Base-by-base conservation (phyloP, 371 early-diverging fungal species). In the Mucor saturninus region DNA sequence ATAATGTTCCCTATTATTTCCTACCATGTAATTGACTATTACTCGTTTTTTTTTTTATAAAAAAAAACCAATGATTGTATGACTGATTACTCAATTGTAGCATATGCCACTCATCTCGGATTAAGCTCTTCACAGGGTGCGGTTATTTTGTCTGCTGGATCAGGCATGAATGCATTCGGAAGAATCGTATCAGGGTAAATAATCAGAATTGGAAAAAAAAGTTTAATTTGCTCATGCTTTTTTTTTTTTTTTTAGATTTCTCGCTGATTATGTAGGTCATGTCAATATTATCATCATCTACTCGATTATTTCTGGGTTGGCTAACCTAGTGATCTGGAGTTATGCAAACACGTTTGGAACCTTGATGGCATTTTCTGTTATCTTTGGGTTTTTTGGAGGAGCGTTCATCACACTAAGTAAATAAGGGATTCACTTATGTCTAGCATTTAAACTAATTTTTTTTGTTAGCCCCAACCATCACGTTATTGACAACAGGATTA, bases 1-100 rank as follows among this genome's bases (percentile, higher is more conserved):
- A 80, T 45, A 81, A 83, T 45, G 72, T 86, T 2, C 89, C 89
- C 1, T 80, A 80, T 65, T 86, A 83, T 62, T 83, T 72, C 48
- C 31, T 89, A 15, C 85, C 89, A 51, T 64, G 74, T 73, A 60
- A 35, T 1, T 6, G 8, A 35, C 8, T 6, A 1, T 0, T 21
- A 0, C 21, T 21, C 21, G 21, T 21, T 21, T 21, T 21, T 21
- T 21, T 21, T 58, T 56, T 35, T 7, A n/a, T 1, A 37, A 15
- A 45, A 45, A 40, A 5, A 40, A 5, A 40, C 8, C 8, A 11
- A 40, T 3, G 40, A 40, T 11, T 40, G 14, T 7, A 9, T 40
- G 40, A 40, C 14, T 11, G 8, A 40, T 11, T 11, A 11, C 7
- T 40, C 8, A 40, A 2, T 8, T 40, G 40, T 11, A 72, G 73